Base-by-base conservation (phyloP, 495 filamentous ascomycete genomes). In the Bryoglossum gracile region DNA sequence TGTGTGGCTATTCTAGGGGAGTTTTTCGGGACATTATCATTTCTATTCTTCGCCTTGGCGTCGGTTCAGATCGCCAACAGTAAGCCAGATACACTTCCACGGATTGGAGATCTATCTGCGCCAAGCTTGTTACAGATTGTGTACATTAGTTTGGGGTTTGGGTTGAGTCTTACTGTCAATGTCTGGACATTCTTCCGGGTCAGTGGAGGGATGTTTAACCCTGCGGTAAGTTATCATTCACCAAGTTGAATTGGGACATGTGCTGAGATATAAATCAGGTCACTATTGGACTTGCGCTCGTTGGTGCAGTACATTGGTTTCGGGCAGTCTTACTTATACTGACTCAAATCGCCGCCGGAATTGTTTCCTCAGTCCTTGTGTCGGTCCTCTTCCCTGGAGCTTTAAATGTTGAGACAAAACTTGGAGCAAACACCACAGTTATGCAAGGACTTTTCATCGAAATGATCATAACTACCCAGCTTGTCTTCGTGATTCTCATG, bases 181-280 rank as follows among this genome's bases (percentile, higher is more conserved):
- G 77, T 72, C 1, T 84, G 81, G 80, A 65, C 75, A 4, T 82
- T 82, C 61, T 84, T 77, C 57, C 68, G 80, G 9, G 75, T 84
- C 46, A 74, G 66, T 43, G 79, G 80, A 11, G 78, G 81, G 4
- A 57, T 82, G 3, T 83, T 84, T 55, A 84, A 94, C 56, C 88
- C 89, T 0, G 84, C 80, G 30, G 83, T 58, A 81, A 23, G 77
- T 24, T 17, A 77, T 33, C 72, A 73, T 63, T 56, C 64, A 51
- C 18, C 34, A 18, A n/a, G n/a, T n/a, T n/a, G n/a, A n/a, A n/a
- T n/a, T n/a, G n/a, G n/a, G n/a, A n/a, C n/a, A n/a, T n/a, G 11
- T 21, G 36, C 14, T 39, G 36, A 39, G 10, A 39, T 4, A 2
- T 39, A n/a, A 3, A 10, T 9, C 19, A 45, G 67, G 68, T 80